Evolutionary conservation across 495 filamentous ascomycete species (phyloP), one percentile per base, ranked within the genome.

Genomic region (Acidiella bohemica): DNA sequence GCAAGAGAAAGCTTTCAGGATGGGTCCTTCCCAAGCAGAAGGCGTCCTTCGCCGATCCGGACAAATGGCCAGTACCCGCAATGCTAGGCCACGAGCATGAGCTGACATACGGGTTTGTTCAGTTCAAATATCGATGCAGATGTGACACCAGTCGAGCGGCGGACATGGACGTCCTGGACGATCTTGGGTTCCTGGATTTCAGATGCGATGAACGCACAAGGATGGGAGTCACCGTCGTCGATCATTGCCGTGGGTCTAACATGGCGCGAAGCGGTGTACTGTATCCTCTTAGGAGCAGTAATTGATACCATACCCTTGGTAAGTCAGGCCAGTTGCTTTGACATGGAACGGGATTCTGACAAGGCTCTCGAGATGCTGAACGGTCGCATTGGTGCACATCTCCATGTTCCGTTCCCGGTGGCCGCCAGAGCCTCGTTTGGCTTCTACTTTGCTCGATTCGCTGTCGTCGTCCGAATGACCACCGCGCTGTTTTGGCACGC

Each of bases 401-500:
- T 53, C 32, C 37, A 42, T 30, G 65, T 42, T 59, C 70, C 40
- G 10, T 84, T 82, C 58, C 74, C 78, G 8, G 75, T 82, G 4
- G 68, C 78, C 39, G 68, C 73, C 1, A 70, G 78, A 13, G 74
- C 76, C 8, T 65, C 65, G 43, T 84, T 76, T 61, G 79, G 79
- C 1, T 82, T 77, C 58, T 82, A 73, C 62, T 67, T 76, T 34
- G 69, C 70, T 3, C 81, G 80, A 50, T 68, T 83, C 47, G 66
- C 70, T 18, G 78, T 81, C 35, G 59, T 81, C 8, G 78, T 74
- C 0, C 68, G 79, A n/a, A 64, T 70, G 0, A 72, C 81, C 39
- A 64, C 81, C 4, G 78, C 76, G 6, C 59, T 80, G 50, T 81
- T 82, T 59, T 82, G 79, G 78, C 73, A 80, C 19, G 75, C 73